phyloP scores from a whole-genome alignment of 2,329 filamentous ascomycete species.

The Rutstroemia sp. region DNA sequence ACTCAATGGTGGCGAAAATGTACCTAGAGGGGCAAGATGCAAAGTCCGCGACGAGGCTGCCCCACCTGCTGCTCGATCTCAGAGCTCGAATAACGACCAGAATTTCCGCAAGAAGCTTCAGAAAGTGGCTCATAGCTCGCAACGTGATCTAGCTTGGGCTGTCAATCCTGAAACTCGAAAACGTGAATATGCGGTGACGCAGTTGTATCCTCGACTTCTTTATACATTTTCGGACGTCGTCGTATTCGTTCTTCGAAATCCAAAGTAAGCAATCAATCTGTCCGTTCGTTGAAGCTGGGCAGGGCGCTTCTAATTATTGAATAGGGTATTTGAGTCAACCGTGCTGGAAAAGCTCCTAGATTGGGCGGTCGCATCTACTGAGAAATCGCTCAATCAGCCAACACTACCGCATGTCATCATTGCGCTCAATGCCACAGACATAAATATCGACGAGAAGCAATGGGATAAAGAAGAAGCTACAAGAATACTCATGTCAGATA shows the following conservation, averaged over 20 bases:
- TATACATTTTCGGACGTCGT: constrained; percentile 41
- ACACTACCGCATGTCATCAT: constrained; percentile 47
- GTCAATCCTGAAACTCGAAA: not conserved
- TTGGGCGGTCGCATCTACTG: constrained; percentile 44
- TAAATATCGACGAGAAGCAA: constrained; percentile 31
- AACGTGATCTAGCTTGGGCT: constrained; percentile 8
- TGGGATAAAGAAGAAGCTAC: constrained; percentile 36
- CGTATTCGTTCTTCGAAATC: constrained; percentile 37
- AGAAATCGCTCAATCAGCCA: constrained; percentile 48
- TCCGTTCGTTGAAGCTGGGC: too few relatives aligned
- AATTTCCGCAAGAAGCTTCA: not conserved
- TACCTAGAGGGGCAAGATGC: constrained; percentile 15
- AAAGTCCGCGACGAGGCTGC: constrained; percentile 13
- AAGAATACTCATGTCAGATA: constrained; percentile 6
- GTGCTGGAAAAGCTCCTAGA: constrained; percentile 36
- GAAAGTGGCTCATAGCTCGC: not conserved
- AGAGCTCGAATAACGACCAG: not conserved
- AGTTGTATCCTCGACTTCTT: constrained; percentile 38
- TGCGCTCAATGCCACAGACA: constrained; percentile 40
- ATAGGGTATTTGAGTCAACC: constrained; percentile 35
- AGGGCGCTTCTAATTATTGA: not conserved
- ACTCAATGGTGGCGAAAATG: constrained; percentile 40
- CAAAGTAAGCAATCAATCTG: constrained; percentile 24
- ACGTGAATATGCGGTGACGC: constrained; percentile 30
- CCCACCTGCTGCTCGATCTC: not conserved